phyloP scores from a whole-genome alignment of 345 rosid genomes.

The Citrus mangshanensis region DNA sequence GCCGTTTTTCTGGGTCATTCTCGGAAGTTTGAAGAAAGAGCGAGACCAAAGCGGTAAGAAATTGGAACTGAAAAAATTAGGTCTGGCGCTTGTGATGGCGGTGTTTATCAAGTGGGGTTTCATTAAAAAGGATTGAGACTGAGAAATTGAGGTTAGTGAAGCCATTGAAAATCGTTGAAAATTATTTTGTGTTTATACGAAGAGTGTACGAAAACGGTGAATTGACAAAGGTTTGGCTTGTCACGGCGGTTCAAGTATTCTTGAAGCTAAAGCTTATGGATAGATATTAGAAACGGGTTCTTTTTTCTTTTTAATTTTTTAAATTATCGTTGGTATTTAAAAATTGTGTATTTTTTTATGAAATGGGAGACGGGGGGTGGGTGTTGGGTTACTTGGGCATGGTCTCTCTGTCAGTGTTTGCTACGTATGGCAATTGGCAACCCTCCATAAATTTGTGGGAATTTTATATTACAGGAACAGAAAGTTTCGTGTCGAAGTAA shows the following conservation, averaged over 20 bases:
- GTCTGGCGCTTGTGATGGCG: slow-evolving; percentile 2
- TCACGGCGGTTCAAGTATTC: slow-evolving; percentile 26
- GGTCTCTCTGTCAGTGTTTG: neutral
- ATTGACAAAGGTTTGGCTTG: slow-evolving; percentile 11
- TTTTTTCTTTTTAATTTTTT: neutral
- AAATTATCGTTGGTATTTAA: neutral
- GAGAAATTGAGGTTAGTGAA: slow-evolving; percentile 50
- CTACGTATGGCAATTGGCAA: too few relatives aligned
- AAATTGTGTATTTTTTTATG: neutral
- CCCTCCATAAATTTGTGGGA: neutral
- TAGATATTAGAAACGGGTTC: neutral
- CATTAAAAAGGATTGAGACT: slow-evolving; percentile 38
- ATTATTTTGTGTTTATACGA: neutral
- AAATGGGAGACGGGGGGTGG: neutral
- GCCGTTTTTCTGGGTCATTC: slow-evolving; percentile 40
- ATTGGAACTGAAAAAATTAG: slow-evolving; percentile 25
- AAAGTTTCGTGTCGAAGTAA: neutral
- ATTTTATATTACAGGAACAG: neutral
- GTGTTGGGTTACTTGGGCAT: neutral
- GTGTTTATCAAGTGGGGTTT: slow-evolving; percentile 30
- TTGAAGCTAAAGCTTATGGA: slow-evolving; percentile 31
- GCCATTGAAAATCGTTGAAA: slow-evolving; percentile 44
- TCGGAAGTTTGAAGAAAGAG: slow-evolving; percentile 1
- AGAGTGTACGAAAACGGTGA: slow-evolving; percentile 28
- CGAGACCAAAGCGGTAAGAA: slow-evolving; percentile 21